Conservation (phyloP, 2,329 filamentous ascomycete species). For the Colletotrichum sp. region DNA sequence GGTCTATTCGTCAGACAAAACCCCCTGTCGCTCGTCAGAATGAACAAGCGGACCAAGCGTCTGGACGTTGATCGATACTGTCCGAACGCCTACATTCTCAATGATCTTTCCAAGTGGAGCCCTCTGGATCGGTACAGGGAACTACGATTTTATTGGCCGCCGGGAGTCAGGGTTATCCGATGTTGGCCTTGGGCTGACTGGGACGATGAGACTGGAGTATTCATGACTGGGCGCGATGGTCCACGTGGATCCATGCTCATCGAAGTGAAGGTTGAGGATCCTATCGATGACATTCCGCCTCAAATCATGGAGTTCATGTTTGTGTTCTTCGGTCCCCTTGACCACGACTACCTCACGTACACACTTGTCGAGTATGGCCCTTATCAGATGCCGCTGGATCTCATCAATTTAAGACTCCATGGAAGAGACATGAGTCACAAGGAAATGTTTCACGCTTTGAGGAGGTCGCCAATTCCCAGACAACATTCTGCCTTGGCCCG, state of each 20-base stretch:
- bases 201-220: neutral
- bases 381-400: neutral
- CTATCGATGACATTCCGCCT: neutral
- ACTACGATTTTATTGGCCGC: neutral
- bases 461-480: neutral
- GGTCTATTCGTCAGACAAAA: neutral
- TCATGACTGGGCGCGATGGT: neutral
- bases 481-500: neutral
- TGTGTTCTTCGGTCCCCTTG: neutral
- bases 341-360: neutral
- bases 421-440: neutral
- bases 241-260: neutral
- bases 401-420: neutral
- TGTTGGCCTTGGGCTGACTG: neutral
- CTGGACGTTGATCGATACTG: neutral
- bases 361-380: neutral
- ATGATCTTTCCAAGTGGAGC: neutral
- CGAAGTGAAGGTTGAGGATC: neutral
- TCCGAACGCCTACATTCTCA: neutral
- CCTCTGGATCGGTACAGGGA: neutral
- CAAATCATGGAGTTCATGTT: neutral
- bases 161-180: neutral
- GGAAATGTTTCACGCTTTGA: neutral
- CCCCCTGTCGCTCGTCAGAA: neutral
- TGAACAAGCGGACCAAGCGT: neutral